Conservation (phyloP, 306 rosid genomes). For the Trichosanthes truncata region DNA sequence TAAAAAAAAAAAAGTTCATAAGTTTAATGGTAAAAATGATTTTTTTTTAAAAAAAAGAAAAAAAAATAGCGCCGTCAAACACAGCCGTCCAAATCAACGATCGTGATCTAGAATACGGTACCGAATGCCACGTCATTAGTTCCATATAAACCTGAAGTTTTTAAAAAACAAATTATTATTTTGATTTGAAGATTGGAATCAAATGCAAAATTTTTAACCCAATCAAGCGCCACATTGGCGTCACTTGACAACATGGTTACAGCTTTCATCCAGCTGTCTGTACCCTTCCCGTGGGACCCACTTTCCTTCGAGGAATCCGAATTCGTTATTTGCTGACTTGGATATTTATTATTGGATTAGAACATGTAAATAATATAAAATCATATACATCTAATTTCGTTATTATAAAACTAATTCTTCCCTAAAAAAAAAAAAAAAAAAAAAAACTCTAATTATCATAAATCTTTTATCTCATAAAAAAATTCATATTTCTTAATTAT, state of each 20-base stretch:
- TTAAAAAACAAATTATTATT: background rate
- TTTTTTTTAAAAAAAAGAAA: no score
- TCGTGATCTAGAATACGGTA: constrained; percentile 4
- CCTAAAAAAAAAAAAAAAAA: no score
- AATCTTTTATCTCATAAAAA: no score
- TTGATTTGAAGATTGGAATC: background rate
- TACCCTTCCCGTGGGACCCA: constrained; percentile 22
- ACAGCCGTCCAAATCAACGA: constrained; percentile 4
- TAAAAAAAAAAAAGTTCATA: no score
- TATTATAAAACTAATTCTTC: no score
- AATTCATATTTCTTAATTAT: background rate
- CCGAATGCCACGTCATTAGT: constrained; percentile 16
- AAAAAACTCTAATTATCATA: background rate
- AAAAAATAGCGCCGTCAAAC: background rate
- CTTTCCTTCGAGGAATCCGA: background rate
- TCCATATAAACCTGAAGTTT: background rate
- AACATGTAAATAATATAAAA: background rate
- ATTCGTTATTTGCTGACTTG: background rate
- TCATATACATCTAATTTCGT: background rate
- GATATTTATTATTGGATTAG: background rate
- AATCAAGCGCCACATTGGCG: constrained; percentile 16
- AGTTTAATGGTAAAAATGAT: no score
- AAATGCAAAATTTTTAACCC: background rate
- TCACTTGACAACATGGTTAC: constrained; percentile 36
- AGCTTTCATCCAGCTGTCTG: constrained; percentile 41